A percentile compares a stretch with the other conserved stretches of the same genome.
Conservation (phyloP, 495 filamentous ascomycete genomes). For the Xylaria sp. region DNA sequence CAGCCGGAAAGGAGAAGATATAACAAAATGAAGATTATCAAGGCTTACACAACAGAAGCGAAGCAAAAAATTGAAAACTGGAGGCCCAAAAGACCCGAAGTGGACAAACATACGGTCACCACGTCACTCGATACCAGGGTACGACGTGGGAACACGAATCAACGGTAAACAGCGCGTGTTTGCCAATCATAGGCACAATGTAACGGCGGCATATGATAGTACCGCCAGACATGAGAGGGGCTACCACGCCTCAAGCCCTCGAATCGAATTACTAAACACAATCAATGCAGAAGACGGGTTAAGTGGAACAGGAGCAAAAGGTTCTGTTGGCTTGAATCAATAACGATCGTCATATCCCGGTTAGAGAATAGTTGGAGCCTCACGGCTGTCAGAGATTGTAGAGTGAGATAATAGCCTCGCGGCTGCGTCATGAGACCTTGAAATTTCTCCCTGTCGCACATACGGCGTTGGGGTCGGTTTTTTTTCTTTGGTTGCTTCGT, state of each 20-base stretch:
- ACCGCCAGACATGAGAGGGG: background rate
- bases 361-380: conserved; percentile 29
- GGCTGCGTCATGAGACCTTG: conserved; percentile 25
- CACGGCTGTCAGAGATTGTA: conserved; percentile 28
- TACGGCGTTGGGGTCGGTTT: conserved; percentile 26
- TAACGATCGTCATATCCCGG: conserved; percentile 15
- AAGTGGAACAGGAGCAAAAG: conserved; percentile 6
- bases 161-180: background rate
- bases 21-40: background rate
- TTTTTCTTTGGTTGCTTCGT: conserved; percentile 20
- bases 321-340: background rate
- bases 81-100: background rate
- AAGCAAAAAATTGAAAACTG: background rate
- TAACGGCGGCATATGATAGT: background rate
- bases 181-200: conserved; percentile 12
- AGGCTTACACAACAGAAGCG: background rate
- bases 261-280: conserved; percentile 4
- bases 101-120: background rate
- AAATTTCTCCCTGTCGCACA: conserved; percentile 5
- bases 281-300: background rate
- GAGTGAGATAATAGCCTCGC: conserved; percentile 30
- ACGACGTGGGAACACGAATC: conserved; percentile 12
- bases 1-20: background rate
- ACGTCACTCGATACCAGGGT: background rate
- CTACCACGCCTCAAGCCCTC: background rate